phyloP scores from a whole-genome alignment of 805 yeast species.

The Pichia heedii region DNA sequence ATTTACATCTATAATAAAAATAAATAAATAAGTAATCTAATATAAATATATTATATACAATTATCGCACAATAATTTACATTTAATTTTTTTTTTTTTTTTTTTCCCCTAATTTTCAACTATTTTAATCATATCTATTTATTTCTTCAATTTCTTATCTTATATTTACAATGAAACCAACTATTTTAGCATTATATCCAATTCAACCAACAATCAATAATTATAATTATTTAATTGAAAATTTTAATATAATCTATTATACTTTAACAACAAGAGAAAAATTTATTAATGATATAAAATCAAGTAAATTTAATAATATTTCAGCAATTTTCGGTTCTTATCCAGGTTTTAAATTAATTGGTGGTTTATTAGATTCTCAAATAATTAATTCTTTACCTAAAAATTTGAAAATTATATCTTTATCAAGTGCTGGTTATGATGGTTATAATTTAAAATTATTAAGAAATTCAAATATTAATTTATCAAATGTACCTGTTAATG shows the following conservation, averaged over 20 bases:
- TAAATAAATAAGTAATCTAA: too few relatives aligned
- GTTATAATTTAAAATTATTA: constrained; percentile 32
- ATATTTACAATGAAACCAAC: constrained; percentile 4
- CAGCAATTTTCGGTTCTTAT: constrained; percentile 47
- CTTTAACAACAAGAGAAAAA: constrained; percentile 33
- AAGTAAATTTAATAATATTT: constrained; percentile 28
- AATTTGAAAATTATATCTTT: constrained; percentile 38
- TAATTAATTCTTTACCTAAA: constrained; percentile 34
- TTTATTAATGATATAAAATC: constrained; percentile 31
- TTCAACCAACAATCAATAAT: constrained; percentile 38
- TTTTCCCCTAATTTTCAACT: too few relatives aligned
- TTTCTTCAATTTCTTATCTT: too few relatives aligned
- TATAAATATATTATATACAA: too few relatives aligned
- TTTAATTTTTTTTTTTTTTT: too few relatives aligned
- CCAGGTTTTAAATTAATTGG: constrained; percentile 37
- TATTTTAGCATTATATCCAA: constrained; percentile 43
- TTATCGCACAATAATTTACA: too few relatives aligned
- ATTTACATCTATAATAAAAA: too few relatives aligned
- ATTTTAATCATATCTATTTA: too few relatives aligned
- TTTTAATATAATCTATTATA: constrained; percentile 33
- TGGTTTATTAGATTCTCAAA: constrained; percentile 33
- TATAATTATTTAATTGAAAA: constrained; percentile 34
- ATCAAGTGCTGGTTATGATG: constrained; percentile 48
- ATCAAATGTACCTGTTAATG: constrained; percentile 52
- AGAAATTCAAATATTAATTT: constrained; percentile 35